Base-by-base conservation (phyloP, 345 rosid species). In the Pelargonium nanum region DNA sequence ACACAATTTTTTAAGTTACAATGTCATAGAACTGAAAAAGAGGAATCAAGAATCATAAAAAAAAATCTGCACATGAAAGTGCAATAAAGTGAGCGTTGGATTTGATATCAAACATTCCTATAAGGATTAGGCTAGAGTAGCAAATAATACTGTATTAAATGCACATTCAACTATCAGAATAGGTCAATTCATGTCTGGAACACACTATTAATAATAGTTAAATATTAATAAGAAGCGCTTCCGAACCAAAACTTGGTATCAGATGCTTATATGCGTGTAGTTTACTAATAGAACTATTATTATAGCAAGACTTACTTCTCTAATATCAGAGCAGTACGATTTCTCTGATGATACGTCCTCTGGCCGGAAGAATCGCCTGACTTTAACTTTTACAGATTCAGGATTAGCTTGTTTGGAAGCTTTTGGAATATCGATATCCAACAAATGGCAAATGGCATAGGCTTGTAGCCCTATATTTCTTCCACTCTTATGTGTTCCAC, bases 291-390 rank as follows among this genome's bases (percentile, higher is more conserved):
- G n/a, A n/a, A n/a, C n/a, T n/a, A 22, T 19, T 16, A 25, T 17
- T 24, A 20, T 3, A 19, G 60, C 24, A 24, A 40, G 40, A 21
- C 19, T 56, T 68, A 83, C 96, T 72, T 88, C 92, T 63, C 67
- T 81, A 63, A 88, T 76, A 59, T 83, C 84, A 52, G 83, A 83
- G 64, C 69, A 53, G 68, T 85, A 85, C 6, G 90, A 82, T 70
- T 79, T 85, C 71, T 88, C 92, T 17, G 67, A 20, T 22, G 88
- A 83, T 63, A 83, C 63, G 75, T 88, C 92, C 63, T 82, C 90
- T 17, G 92, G 86, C 70, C 90, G 78, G 57, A 75, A 85, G 70
- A 80, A 88, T 63, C 83, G 77, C 61, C 81, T 67, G 15, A 77
- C 75, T 62, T 76, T 71, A 24, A 85, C 69, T 64, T 67, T 65